These are phyloP conservation scores for Citrus cavaleriei DNA, from an alignment of 345 rosid species.

Conservation along the genomic window DNA sequence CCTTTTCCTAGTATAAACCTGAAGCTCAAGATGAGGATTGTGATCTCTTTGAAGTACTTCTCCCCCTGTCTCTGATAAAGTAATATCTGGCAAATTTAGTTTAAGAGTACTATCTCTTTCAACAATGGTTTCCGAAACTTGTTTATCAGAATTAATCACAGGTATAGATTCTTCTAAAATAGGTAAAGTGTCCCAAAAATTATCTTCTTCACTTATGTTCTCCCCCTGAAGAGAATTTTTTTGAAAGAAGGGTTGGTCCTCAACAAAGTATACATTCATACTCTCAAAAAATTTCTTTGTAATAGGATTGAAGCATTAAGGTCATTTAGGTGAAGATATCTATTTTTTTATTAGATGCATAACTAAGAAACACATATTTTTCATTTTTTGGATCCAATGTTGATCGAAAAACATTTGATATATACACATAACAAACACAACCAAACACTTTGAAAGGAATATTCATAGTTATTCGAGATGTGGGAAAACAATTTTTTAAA, in stretches of 20 bases:
- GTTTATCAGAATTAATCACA: too few relatives aligned
- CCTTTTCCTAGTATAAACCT: neutral
- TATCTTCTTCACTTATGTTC: neutral
- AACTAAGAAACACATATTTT: neutral
- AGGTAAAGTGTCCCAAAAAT: neutral
- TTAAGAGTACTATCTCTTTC: too few relatives aligned
- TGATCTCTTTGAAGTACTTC: neutral
- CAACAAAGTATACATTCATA: neutral
- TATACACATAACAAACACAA: too few relatives aligned
- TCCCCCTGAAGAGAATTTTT: neutral
- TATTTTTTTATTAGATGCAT: neutral
- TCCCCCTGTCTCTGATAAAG: neutral
- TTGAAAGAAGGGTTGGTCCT: neutral
- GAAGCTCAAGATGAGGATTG: neutral
- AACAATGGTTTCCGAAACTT: too few relatives aligned
- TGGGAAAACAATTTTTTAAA: neutral
- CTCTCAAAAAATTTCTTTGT: neutral
- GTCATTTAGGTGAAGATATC: too few relatives aligned
- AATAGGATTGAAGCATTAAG: neutral
- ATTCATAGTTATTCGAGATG: neutral
- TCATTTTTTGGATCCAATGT: too few relatives aligned
- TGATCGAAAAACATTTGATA: too few relatives aligned
- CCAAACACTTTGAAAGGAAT: neutral
- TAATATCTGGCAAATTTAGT: too few relatives aligned
- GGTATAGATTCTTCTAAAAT: too few relatives aligned